Conservation (phyloP, 306 rosid genomes). For the Pyrus betulifolia region DNA sequence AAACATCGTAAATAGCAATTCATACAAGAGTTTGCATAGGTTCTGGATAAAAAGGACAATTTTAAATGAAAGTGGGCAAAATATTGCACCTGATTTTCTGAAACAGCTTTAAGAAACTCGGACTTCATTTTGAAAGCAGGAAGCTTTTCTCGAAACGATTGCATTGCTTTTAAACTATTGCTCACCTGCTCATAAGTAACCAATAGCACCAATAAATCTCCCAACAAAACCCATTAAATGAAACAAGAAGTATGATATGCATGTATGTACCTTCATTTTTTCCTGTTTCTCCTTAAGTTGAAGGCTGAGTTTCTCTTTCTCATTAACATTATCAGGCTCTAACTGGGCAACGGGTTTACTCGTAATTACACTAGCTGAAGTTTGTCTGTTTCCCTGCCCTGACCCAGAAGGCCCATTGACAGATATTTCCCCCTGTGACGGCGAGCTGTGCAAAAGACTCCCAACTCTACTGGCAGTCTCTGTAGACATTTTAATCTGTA, state of each 20-base stretch:
- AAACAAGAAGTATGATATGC: constrained; percentile 10
- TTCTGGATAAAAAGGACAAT: background rate
- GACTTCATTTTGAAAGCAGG: constrained; percentile 82
- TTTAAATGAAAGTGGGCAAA: background rate
- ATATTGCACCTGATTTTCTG: constrained; percentile 68
- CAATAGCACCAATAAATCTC: background rate
- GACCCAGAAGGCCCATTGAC: constrained; percentile 24
- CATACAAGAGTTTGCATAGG: background rate
- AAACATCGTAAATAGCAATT: background rate
- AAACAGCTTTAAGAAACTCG: constrained; percentile 68
- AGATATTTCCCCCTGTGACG: constrained; percentile 24
- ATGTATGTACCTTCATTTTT: constrained; percentile 43
- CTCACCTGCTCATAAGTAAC: constrained; percentile 40
- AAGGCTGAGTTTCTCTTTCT: constrained; percentile 56
- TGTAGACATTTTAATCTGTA: constrained; percentile 78
- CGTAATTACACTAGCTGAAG: constrained; percentile 14
- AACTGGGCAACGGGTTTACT: constrained; percentile 22
- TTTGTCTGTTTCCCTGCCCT: constrained; percentile 33
- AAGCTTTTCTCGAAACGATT: constrained; percentile 69
- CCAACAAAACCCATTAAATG: constrained; percentile 1
- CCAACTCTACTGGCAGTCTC: constrained; percentile 80
- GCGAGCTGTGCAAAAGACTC: constrained; percentile 61
- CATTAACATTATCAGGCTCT: constrained; percentile 43
- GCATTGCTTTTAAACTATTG: constrained; percentile 54
- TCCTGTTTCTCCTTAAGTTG: constrained; percentile 74